Evolutionary conservation across 495 filamentous ascomycete genomes (phyloP).

Genomic region (Penicillium goetzii): DNA sequence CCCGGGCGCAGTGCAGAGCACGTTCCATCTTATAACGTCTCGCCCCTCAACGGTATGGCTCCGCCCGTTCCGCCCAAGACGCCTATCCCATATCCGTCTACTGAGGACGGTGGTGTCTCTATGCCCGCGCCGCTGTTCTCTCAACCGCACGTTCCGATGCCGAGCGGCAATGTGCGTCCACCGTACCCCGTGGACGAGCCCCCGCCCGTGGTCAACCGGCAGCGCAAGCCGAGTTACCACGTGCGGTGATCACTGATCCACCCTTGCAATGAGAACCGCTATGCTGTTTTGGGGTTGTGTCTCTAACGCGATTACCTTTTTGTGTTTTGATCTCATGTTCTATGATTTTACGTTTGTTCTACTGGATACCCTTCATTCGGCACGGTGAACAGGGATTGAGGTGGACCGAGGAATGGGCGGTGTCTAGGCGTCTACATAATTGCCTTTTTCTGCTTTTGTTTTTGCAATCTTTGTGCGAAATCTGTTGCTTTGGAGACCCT

Average conservation of each 20-base stretch:
- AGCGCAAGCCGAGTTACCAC: constrained; percentile 80
- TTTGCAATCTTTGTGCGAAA: not conserved
- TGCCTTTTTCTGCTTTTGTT: not conserved
- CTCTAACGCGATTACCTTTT: not conserved
- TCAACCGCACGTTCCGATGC: constrained; percentile 17
- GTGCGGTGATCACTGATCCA: constrained; percentile 45
- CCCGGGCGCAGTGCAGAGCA: constrained; percentile 53
- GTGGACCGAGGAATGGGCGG: constrained; percentile 10
- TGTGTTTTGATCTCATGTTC: constrained; percentile 3
- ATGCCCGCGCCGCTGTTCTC: constrained; percentile 41
- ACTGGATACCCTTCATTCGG: constrained; percentile 36
- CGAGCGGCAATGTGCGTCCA: constrained; percentile 44
- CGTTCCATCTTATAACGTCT: constrained; percentile 36
- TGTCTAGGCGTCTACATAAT: constrained; percentile 18
- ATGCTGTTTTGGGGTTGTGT: not conserved
- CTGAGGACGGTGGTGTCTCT: constrained; percentile 37
- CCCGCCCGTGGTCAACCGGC: constrained; percentile 79
- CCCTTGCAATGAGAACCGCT: not conserved
- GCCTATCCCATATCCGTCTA: constrained; percentile 61
- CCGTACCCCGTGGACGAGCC: constrained; percentile 88
- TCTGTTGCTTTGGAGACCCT: not conserved
- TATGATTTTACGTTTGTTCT: constrained; percentile 22
- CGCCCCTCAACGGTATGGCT: constrained; percentile 53
- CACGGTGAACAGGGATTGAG: constrained; percentile 19
- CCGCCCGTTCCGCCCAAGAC: constrained; percentile 88